phyloP scores from a whole-genome alignment of 345 rosid genomes.

The Ceriops decandra region DNA sequence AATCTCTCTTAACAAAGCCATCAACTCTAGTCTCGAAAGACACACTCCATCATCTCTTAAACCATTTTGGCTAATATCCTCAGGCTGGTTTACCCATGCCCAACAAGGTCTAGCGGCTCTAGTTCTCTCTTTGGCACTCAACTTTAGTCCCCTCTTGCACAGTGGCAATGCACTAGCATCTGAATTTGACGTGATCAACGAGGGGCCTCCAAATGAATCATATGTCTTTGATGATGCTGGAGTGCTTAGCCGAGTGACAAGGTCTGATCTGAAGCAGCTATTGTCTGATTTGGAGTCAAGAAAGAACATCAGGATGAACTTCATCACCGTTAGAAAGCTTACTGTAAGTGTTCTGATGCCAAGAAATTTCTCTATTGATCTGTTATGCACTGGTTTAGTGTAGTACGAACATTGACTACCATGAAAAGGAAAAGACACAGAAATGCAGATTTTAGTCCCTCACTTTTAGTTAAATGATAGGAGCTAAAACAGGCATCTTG shows the following conservation, averaged over 20 bases:
- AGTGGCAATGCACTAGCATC: conserved; percentile 68
- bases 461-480: too few species aligned
- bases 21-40: conserved; percentile 37
- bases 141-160: conserved; percentile 52
- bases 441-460: too few species aligned
- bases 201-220: conserved; percentile 81
- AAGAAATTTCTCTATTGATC: neutral
- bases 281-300: conserved; percentile 90
- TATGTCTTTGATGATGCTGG: conserved; percentile 88
- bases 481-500: too few species aligned
- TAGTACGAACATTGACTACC: too few species aligned
- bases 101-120: conserved; percentile 79
- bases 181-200: conserved; percentile 80
- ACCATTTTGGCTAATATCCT: conserved; percentile 30
- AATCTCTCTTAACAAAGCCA: conserved; percentile 38
- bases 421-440: too few species aligned
- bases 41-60: conserved; percentile 29
- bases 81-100: conserved; percentile 55
- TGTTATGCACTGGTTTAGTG: too few species aligned
- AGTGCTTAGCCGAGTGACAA: conserved; percentile 89
- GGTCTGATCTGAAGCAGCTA: conserved; percentile 68
- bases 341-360: conserved; percentile 47
- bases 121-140: conserved; percentile 74
- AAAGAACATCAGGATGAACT: conserved; percentile 67
- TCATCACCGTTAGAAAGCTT: conserved; percentile 89